A percentile compares a stretch with the other conserved stretches of the same genome.
These are phyloP conservation scores for Orbilia javanica DNA, from an alignment of 2,329 filamentous ascomycete genomes.

Conservation along the genomic window DNA sequence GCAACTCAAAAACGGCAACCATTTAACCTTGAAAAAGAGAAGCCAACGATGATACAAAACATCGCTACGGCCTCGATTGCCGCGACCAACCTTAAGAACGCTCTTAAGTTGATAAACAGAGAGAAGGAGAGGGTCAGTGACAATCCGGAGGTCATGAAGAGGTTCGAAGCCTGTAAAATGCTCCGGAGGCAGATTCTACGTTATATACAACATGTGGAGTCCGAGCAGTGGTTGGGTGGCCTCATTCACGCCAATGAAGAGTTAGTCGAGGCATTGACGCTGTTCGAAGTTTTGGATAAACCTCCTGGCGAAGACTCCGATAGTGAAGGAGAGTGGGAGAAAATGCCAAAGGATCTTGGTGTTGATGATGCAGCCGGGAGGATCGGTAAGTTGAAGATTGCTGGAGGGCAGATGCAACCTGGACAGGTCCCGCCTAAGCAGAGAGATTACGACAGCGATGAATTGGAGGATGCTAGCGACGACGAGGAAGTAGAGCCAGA, in stretches of 20 bases:
- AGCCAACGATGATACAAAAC: constrained; percentile 85
- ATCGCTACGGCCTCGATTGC: constrained; percentile 91
- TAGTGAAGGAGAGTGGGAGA: constrained; percentile 73
- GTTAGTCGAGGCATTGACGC: constrained; percentile 91
- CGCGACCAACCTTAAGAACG: constrained; percentile 89
- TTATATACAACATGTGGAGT: constrained; percentile 92
- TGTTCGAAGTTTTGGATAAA: constrained; percentile 91
- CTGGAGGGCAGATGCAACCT: constrained; percentile 63
- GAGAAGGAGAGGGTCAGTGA: constrained; percentile 89
- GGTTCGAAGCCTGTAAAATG: constrained; percentile 88
- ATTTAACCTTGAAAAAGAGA: constrained; percentile 89
- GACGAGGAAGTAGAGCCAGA: constrained; percentile 71
- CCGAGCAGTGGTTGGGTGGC: constrained; percentile 90
- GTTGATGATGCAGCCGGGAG: constrained; percentile 65
- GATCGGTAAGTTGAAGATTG: constrained; percentile 69
- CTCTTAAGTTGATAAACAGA: constrained; percentile 88
- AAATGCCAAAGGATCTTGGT: constrained; percentile 73
- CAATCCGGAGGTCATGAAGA: constrained; percentile 78
- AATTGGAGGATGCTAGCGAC: constrained; percentile 67
- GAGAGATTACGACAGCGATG: constrained; percentile 69
- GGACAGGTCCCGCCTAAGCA: constrained; percentile 62
- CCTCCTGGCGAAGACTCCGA: constrained; percentile 82
- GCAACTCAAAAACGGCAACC: constrained; percentile 73
- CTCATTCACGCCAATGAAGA: constrained; percentile 95
- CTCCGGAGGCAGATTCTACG: constrained; percentile 86